phyloP scores from a whole-genome alignment of 106 monocot species.

The Acorus gramineus region DNA sequence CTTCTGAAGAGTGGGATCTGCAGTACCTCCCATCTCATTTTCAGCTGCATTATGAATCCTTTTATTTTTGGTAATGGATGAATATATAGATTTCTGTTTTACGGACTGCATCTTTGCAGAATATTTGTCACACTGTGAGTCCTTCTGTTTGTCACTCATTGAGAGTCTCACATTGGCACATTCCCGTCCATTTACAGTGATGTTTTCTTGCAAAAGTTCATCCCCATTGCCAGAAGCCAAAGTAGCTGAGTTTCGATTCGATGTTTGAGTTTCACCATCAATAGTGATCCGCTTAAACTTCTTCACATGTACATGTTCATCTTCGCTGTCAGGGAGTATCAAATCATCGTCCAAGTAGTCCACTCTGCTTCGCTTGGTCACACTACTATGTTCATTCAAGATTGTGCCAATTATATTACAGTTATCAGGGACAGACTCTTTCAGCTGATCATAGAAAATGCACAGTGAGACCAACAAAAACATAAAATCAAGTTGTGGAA shows the following conservation, averaged over 20 bases:
- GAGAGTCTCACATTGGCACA: neutral
- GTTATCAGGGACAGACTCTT: conserved; percentile 21
- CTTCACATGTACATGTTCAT: conserved; percentile 9
- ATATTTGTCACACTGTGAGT: too few species aligned
- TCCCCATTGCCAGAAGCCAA: neutral
- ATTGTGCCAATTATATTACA: neutral
- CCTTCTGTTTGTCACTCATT: neutral
- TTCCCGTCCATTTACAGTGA: neutral
- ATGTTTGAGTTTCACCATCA: neutral
- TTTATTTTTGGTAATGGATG: neutral
- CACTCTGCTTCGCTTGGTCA: neutral
- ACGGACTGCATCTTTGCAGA: neutral
- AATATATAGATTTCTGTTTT: neutral
- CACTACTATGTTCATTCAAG: conserved; percentile 6
- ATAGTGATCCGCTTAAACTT: conserved; percentile 5
- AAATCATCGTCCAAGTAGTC: neutral
- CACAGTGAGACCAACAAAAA: neutral
- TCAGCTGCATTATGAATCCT: neutral
- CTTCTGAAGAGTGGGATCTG: neutral
- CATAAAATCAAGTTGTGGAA: neutral
- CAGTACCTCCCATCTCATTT: neutral
- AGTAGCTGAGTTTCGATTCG: neutral
- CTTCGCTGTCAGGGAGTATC: neutral
- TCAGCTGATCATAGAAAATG: conserved; percentile 20
- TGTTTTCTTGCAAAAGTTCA: conserved; percentile 1